phyloP scores from a whole-genome alignment of 495 filamentous ascomycete genomes.

The Daldinia concentrica region DNA sequence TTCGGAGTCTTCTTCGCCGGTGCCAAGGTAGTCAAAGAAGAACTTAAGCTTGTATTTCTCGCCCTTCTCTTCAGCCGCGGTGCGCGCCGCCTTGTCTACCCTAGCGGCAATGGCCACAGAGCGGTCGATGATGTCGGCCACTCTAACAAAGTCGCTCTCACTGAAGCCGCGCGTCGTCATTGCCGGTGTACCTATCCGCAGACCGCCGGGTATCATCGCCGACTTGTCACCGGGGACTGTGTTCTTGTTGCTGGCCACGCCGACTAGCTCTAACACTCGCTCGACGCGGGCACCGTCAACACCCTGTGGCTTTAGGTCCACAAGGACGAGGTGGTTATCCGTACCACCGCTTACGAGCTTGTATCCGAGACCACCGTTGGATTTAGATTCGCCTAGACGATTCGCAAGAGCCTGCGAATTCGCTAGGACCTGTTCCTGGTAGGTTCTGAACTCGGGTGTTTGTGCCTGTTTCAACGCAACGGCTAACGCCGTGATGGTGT shows the following conservation, averaged over 20 bases:
- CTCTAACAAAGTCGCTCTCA: conserved; percentile 85
- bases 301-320: conserved; percentile 91
- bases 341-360: conserved; percentile 92
- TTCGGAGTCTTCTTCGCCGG: conserved; percentile 84
- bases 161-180: conserved; percentile 96
- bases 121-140: conserved; percentile 93
- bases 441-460: conserved; percentile 83
- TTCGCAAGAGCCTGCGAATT: conserved; percentile 88
- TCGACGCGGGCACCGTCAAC: conserved; percentile 95
- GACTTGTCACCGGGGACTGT: conserved; percentile 96
- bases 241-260: conserved; percentile 98
- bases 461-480: conserved; percentile 95
- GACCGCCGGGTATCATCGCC: conserved; percentile 88
- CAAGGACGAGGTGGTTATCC: conserved; percentile 94
- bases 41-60: conserved; percentile 87
- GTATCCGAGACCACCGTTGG: conserved; percentile 83
- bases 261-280: conserved; percentile 90
- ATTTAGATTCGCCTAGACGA: conserved; percentile 74
- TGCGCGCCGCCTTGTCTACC: conserved; percentile 81
- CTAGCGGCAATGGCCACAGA: conserved; percentile 85
- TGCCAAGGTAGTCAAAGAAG: conserved; percentile 83
- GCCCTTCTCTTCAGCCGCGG: conserved; percentile 77
- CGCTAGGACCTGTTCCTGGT: conserved; percentile 85
- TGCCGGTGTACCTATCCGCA: conserved; percentile 92
- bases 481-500: conserved; percentile 94